Evolutionary conservation across 2,329 filamentous ascomycete genomes (phyloP).

Genomic region (Nemania sp.): DNA sequence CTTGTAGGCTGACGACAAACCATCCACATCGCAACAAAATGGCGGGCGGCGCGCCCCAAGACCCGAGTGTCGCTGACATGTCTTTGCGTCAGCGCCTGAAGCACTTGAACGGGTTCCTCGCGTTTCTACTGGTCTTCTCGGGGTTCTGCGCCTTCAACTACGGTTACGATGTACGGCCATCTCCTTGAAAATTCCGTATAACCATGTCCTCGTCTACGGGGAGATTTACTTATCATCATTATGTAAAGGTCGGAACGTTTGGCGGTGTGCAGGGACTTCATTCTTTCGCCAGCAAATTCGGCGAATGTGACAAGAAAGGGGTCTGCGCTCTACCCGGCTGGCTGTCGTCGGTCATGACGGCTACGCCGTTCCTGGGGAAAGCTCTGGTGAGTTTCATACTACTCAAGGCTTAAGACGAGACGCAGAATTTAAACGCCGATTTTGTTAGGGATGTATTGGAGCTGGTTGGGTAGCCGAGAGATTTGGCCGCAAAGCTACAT

Average conservation of each 20-base stretch:
- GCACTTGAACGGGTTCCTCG: constrained; percentile 20
- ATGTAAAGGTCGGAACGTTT: constrained; percentile 14
- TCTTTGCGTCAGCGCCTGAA: constrained; percentile 10
- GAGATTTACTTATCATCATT: constrained; percentile 3
- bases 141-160: constrained; percentile 20
- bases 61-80: constrained; percentile 4
- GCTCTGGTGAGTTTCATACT: constrained; percentile 12
- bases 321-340: constrained; percentile 20
- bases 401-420: neutral
- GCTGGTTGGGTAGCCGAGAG: constrained; percentile 13
- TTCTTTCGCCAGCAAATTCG: constrained; percentile 17
- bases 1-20: neutral
- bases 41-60: neutral
- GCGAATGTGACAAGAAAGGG: constrained; percentile 12
- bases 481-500: constrained; percentile 17
- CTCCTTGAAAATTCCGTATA: neutral
- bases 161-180: constrained; percentile 17
- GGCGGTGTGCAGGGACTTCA: constrained; percentile 17
- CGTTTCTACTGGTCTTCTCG: constrained; percentile 14
- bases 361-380: constrained; percentile 21
- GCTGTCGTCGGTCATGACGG: constrained; percentile 20
- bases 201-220: neutral
- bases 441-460: constrained; percentile 14
- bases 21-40: constrained; percentile 2
- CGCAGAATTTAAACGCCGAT: neutral